Conservation (phyloP, 1,284 basidiomycete genomes). For the Neonothopanus nambi region DNA sequence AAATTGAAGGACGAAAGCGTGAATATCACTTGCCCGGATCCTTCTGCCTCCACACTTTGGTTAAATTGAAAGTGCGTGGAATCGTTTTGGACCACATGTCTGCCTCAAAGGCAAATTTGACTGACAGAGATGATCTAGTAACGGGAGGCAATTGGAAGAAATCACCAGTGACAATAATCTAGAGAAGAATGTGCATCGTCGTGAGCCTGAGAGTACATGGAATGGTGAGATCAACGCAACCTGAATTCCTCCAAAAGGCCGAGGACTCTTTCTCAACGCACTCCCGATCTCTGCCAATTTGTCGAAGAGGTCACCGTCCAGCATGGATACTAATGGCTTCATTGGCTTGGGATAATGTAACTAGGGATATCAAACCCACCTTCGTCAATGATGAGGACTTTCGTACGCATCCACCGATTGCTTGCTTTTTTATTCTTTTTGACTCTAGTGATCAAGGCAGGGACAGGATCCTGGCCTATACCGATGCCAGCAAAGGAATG, state of each 20-base stretch:
- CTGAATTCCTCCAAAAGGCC: slow-evolving; percentile 96
- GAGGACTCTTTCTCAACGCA: slow-evolving; percentile 57
- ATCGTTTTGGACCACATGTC: slow-evolving; percentile 81
- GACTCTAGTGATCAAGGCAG: slow-evolving; percentile 69
- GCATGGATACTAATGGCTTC: slow-evolving; percentile 84
- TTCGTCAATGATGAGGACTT: slow-evolving; percentile 94
- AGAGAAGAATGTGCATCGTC: too few species aligned
- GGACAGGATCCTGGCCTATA: slow-evolving; percentile 70
- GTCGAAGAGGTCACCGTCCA: slow-evolving; percentile 92
- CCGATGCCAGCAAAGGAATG: slow-evolving; percentile 94
- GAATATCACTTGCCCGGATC: slow-evolving; percentile 52
- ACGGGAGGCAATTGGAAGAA: slow-evolving; percentile 98
- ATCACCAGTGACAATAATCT: slow-evolving; percentile 90
- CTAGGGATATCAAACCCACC: slow-evolving; percentile 44
- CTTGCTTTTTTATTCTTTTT: slow-evolving; percentile 69
- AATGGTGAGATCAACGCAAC: slow-evolving; percentile 37
- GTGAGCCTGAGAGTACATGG: slow-evolving; percentile 13
- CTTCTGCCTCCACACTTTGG: slow-evolving; percentile 83
- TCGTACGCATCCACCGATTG: slow-evolving; percentile 71
- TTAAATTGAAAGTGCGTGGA: slow-evolving; percentile 80
- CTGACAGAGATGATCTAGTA: slow-evolving; percentile 33
- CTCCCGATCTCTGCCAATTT: slow-evolving; percentile 72
- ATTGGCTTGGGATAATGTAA: slow-evolving; percentile 1
- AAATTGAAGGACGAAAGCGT: slow-evolving; percentile 7
- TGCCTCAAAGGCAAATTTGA: slow-evolving; percentile 89